Evolutionary conservation across 805 yeast genomes (phyloP).

Genomic region (Suhomyces sp.): DNA sequence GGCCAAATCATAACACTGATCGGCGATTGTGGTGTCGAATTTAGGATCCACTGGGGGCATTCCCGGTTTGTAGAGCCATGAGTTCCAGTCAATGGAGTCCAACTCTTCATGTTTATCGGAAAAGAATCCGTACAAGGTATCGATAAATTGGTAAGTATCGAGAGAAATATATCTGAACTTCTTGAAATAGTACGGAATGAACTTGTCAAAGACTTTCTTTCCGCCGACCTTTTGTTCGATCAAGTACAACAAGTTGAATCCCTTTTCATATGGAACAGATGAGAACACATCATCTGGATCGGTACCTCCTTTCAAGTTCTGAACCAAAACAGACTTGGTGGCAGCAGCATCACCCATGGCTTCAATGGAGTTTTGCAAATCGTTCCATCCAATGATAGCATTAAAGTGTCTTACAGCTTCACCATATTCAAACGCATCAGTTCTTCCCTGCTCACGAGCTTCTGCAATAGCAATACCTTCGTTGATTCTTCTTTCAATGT

Average conservation of each 20-base stretch:
- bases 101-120: constrained; percentile 46
- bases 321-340: constrained; percentile 63
- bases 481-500: constrained; percentile 31
- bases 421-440: constrained; percentile 22
- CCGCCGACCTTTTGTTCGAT: constrained; percentile 73
- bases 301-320: constrained; percentile 60
- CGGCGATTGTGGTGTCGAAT: constrained; percentile 77
- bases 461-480: constrained; percentile 26
- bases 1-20: constrained; percentile 65
- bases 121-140: constrained; percentile 67
- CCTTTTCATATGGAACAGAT: constrained; percentile 35
- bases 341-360: constrained; percentile 38
- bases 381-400: constrained; percentile 32
- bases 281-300: constrained; percentile 34
- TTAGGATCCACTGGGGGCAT: constrained; percentile 79
- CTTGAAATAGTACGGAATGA: constrained; percentile 72
- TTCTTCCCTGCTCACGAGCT: constrained; percentile 8
- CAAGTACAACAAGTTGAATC: constrained; percentile 51
- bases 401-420: constrained; percentile 30
- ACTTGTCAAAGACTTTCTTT: constrained; percentile 64
- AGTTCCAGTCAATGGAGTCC: constrained; percentile 77
- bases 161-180: constrained; percentile 67
- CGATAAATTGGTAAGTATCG: constrained; percentile 79
- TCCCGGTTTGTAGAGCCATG: constrained; percentile 80
- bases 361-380: constrained; percentile 23